These are phyloP conservation scores for Kodamaea alishanica DNA, from an alignment of 1,139 yeast species.

Conservation along the genomic window DNA sequence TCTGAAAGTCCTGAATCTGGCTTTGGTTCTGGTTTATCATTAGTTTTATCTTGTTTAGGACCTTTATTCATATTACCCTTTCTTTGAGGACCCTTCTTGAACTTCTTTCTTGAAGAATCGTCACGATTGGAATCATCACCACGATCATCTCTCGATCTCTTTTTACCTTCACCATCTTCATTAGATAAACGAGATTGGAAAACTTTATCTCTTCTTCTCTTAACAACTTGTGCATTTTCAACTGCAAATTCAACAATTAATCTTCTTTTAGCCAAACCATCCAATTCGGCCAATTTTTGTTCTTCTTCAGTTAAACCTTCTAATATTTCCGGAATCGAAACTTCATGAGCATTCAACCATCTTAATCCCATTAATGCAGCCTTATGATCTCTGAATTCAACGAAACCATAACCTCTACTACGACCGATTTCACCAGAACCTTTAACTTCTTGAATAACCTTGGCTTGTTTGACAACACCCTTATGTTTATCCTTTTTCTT, in stretches of 20 bases:
- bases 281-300: slow-evolving; percentile 48
- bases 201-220: slow-evolving; percentile 77
- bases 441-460: slow-evolving; percentile 87
- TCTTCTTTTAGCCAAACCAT: slow-evolving; percentile 61
- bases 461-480: slow-evolving; percentile 92
- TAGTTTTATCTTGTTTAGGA: slow-evolving; percentile 17
- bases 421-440: slow-evolving; percentile 86
- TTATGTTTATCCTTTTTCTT: slow-evolving; percentile 66
- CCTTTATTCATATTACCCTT: slow-evolving; percentile 51
- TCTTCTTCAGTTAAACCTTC: slow-evolving; percentile 75
- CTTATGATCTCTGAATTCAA: slow-evolving; percentile 90
- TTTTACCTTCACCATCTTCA: slow-evolving; percentile 16
- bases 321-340: slow-evolving; percentile 62
- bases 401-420: slow-evolving; percentile 91
- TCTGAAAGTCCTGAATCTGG: slow-evolving; percentile 46
- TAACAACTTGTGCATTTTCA: slow-evolving; percentile 90
- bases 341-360: slow-evolving; percentile 95
- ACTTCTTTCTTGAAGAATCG: slow-evolving; percentile 18
- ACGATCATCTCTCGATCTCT: slow-evolving; percentile 19
- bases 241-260: slow-evolving; percentile 93
- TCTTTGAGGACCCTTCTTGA: slow-evolving; percentile 20
- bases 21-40: slow-evolving; percentile 11
- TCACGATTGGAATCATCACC: slow-evolving; percentile 18
- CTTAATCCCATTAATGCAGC: slow-evolving; percentile 93
- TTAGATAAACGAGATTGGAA: slow-evolving; percentile 40